These are phyloP conservation scores for Paecilomyces sp. DNA, from an alignment of 2,329 filamentous ascomycete species.

Conservation along the genomic window DNA sequence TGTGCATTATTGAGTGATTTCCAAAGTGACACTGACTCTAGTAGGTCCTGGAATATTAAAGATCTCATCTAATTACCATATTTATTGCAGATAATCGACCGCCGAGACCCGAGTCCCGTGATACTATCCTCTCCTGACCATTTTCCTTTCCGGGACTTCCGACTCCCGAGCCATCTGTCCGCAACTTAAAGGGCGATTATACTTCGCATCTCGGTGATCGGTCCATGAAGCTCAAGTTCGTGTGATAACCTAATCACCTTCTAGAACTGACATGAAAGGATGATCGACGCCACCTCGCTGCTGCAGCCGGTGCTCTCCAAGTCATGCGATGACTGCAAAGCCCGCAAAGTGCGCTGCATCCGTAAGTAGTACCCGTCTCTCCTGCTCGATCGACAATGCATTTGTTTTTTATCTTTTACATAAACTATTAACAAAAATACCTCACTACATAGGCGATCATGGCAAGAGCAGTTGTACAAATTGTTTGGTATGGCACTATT, in stretches of 20 bases:
- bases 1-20: too few species aligned
- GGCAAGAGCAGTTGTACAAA: slow-evolving; percentile 13
- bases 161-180: neutral
- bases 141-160: neutral
- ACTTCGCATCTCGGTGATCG: neutral
- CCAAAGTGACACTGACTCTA: too few species aligned
- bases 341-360: slow-evolving; percentile 35
- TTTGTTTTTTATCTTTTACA: neutral
- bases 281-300: neutral
- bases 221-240: neutral
- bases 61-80: neutral
- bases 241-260: neutral
- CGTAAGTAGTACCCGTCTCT: slow-evolving; percentile 17
- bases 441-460: neutral
- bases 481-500: slow-evolving; percentile 16
- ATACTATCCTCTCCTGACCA: neutral
- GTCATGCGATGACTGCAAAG: slow-evolving; percentile 33
- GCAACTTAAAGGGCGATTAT: neutral
- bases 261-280: neutral
- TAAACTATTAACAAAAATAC: neutral
- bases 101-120: neutral
- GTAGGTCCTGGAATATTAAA: neutral
- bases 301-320: slow-evolving; percentile 11
- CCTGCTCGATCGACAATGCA: neutral
- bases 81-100: neutral